Conservation (phyloP, 805 yeast genomes). For the Nematodospora valgi region DNA sequence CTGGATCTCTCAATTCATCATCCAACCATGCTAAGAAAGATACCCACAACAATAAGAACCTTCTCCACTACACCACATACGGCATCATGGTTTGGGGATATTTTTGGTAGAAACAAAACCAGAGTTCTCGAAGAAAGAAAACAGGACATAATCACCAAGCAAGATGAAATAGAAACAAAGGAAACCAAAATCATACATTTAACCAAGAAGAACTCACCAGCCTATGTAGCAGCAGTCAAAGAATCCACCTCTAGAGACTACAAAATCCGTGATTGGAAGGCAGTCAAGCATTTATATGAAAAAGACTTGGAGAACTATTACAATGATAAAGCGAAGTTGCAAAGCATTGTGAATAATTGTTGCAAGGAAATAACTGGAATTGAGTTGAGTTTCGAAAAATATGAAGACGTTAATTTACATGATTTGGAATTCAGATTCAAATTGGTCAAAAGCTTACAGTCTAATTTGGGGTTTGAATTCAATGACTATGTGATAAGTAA, state of each 20-base stretch:
- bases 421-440: constrained; percentile 50
- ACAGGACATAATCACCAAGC: too few species aligned
- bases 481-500: constrained; percentile 49
- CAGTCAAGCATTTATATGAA: too few species aligned
- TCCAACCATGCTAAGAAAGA: constrained; percentile 5
- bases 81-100: constrained; percentile 25
- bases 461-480: constrained; percentile 46
- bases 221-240: too few species aligned
- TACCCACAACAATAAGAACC: constrained; percentile 7
- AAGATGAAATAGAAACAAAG: too few species aligned
- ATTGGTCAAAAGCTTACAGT: constrained; percentile 46
- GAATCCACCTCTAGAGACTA: too few species aligned
- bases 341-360: constrained; percentile 22
- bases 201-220: too few species aligned
- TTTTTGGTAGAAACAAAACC: constrained; percentile 30
- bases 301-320: too few species aligned
- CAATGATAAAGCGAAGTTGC: constrained; percentile 19
- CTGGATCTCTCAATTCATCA: too few species aligned
- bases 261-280: too few species aligned
- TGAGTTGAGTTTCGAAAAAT: constrained; percentile 8
- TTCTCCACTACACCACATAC: constrained; percentile 12
- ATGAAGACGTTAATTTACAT: constrained; percentile 19
- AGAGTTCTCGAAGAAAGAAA: too few species aligned
- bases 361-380: constrained; percentile 12
- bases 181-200: too few species aligned